phyloP scores from a whole-genome alignment of 2,329 filamentous ascomycete genomes.

The Raffaelea albimanens region DNA sequence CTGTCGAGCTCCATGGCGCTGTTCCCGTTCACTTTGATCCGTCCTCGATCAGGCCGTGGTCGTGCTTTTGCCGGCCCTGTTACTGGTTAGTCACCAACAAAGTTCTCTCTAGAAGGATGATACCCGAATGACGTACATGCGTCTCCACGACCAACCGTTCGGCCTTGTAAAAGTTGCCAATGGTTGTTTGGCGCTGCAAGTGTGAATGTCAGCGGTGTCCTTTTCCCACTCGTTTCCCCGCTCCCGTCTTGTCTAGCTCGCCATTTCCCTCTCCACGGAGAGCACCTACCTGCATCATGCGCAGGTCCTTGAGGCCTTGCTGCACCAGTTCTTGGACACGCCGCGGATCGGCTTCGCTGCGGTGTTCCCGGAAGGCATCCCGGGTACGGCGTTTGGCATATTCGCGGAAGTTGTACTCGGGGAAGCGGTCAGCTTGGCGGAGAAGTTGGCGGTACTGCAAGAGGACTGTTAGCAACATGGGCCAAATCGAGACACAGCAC shows the following conservation, averaged over 20 bases:
- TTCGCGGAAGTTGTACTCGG: slow-evolving; percentile 95
- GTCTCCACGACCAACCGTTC: slow-evolving; percentile 82
- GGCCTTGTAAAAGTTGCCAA: slow-evolving; percentile 91
- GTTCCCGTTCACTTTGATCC: no score
- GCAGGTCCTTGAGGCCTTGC: slow-evolving; percentile 76
- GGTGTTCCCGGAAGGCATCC: slow-evolving; percentile 82
- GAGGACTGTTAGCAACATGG: not conserved
- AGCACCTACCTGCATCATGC: slow-evolving; percentile 78
- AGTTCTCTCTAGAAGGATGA: no score
- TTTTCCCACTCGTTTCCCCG: no score
- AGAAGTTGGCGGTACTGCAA: slow-evolving; percentile 81
- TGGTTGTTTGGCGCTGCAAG: slow-evolving; percentile 77
- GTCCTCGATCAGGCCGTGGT: not conserved
- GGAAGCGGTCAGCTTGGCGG: slow-evolving; percentile 77
- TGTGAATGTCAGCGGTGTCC: no score
- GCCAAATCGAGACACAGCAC: not conserved
- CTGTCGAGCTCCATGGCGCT: no score
- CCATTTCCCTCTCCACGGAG: not conserved
- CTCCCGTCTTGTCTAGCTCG: not conserved
- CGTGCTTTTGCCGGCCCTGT: not conserved
- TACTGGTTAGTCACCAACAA: no score
- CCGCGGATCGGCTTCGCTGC: slow-evolving; percentile 60
- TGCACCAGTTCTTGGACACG: slow-evolving; percentile 82
- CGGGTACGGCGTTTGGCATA: slow-evolving; percentile 86
- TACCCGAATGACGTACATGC: not conserved